These are phyloP conservation scores for Camelina hispida DNA, from an alignment of 345 rosid species.

Conservation along the genomic window DNA sequence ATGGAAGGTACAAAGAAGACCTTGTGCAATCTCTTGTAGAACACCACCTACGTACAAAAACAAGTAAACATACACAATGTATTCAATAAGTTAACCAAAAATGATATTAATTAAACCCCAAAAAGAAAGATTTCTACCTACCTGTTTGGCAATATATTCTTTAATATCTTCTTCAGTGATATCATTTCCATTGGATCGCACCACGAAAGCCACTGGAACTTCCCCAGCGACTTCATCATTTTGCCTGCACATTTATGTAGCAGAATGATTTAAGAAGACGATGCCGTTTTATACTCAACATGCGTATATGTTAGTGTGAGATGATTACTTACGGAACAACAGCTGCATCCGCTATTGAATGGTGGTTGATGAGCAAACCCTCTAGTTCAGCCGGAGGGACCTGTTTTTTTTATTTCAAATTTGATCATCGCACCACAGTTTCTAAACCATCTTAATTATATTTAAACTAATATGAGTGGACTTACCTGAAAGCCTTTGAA, in stretches of 20 bases:
- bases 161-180: constrained; percentile 70
- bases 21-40: constrained; percentile 81
- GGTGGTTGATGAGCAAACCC: constrained; percentile 68
- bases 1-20: constrained; percentile 78
- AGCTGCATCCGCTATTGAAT: constrained; percentile 82
- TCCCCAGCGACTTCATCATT: constrained; percentile 88
- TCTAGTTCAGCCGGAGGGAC: constrained; percentile 99
- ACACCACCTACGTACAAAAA: constrained; percentile 59
- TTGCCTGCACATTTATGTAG: constrained; percentile 44
- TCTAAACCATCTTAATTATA: background rate
- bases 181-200: constrained; percentile 59
- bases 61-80: background rate
- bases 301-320: background rate
- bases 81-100: background rate
- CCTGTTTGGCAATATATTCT: constrained; percentile 83
- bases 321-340: constrained; percentile 77
- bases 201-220: constrained; percentile 94
- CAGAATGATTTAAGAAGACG: background rate
- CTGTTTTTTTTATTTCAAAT: constrained; percentile 34
- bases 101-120: background rate
- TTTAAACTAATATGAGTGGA: background rate
- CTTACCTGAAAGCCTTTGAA: constrained; percentile 89
- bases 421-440: background rate
- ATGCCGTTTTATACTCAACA: background rate
- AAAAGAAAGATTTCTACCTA: background rate